A percentile compares a stretch with the other conserved stretches of the same genome.
Conservation (phyloP, 2,329 filamentous ascomycete genomes). For the Balansia obtecta region DNA sequence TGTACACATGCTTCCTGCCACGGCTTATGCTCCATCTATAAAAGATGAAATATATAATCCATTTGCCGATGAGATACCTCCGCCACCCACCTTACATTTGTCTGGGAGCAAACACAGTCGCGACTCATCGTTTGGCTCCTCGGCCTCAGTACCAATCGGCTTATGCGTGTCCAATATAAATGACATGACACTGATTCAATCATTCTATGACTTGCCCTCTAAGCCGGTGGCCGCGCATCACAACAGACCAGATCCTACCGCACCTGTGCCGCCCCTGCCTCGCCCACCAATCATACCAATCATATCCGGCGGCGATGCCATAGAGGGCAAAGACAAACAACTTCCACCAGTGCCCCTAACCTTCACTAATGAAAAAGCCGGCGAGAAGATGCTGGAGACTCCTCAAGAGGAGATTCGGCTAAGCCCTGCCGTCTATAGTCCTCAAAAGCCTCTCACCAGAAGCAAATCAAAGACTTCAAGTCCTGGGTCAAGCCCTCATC, state of each 20-base stretch:
- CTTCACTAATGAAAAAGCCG: background rate
- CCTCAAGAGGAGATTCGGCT: conserved; percentile 24
- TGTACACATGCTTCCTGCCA: conserved; percentile 26
- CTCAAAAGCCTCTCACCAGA: conserved; percentile 12
- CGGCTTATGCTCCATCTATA: conserved; percentile 5
- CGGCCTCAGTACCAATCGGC: conserved; percentile 60
- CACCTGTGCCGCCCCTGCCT: background rate
- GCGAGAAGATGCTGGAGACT: conserved; percentile 4
- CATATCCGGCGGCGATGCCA: background rate
- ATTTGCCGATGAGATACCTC: conserved; percentile 16
- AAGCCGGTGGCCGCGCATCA: background rate
- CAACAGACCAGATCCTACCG: background rate
- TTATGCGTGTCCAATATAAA: conserved; percentile 51
- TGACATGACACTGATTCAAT: conserved; percentile 28
- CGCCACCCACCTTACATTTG: conserved; percentile 30
- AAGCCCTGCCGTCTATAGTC: conserved; percentile 40
- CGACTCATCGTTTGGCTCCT: conserved; percentile 50
- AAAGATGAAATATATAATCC: conserved; percentile 1
- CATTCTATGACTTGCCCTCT: conserved; percentile 6
- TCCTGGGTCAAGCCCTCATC: background rate
- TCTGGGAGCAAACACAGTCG: conserved; percentile 31
- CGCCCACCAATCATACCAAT: background rate
- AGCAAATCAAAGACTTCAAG: background rate
- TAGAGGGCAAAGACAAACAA: background rate
- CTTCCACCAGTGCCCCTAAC: conserved; percentile 24